Evolutionary conservation across 495 filamentous ascomycete genomes (phyloP), one percentile per base, ranked within the genome.

Genomic region (Neurospora sp.): DNA sequence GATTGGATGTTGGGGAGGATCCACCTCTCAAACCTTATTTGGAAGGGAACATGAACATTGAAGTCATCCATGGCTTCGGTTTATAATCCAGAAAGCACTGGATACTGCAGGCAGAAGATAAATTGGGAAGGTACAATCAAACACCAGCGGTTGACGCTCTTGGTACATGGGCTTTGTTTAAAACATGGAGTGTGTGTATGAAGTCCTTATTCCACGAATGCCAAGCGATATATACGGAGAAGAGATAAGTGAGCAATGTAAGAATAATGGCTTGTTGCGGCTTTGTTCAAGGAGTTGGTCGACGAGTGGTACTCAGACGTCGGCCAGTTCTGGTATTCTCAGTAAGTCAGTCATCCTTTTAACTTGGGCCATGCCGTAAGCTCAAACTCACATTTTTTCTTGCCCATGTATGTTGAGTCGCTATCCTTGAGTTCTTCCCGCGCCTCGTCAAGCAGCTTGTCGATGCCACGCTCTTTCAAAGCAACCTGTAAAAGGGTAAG

Each of bases 391-490:
- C 79, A 81, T 43, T 81, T 81, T 76, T 85, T 86, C 72, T 84
- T 86, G 75, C 87, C 88, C 81, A 94, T 85, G 76, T 92, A 87
- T 74, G 91, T 86, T 21, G 88, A 84, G 79, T 97, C 93, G 72
- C 90, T 93, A 74, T 97, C 94, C 73, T 87, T 91, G 77, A 90
- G 93, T 76, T 91, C 90, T 78, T 93, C 92, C 48, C 92, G 86
- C 8, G 93, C 94, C 76, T 97, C 94, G 8, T 93, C 92, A 19
- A 97, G 81, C 86, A 97, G 91, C 71, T 88, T 88, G 79, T 97
- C 93, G 78, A 97, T 94, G 73, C 94, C 94, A 72, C 89, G 88
- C 66, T 94, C 89, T 79, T 95, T 94, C 19, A 97, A 85, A 7
- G 90, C 91, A 84, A 89, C 89, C 93, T 97, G 71, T 39, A 24